Percentiles rank a stretch among this genome's conserved stretches.
Conservation (phyloP, 2,329 filamentous ascomycete species). For the Dothideomycetidae sp. region DNA sequence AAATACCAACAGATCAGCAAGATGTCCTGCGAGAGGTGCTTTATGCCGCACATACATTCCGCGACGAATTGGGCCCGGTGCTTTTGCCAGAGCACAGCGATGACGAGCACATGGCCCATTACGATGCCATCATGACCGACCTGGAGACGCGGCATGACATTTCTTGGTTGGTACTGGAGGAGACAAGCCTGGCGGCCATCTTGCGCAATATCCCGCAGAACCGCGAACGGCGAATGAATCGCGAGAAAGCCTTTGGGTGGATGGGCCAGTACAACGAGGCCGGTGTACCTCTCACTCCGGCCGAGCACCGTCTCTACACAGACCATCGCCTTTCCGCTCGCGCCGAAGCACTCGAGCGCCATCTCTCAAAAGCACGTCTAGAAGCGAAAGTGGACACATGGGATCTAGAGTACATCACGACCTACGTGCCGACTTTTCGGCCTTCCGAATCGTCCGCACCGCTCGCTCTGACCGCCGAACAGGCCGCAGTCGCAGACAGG, state of each 20-base stretch:
- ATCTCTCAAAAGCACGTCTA: background rate
- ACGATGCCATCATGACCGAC: conserved; percentile 2
- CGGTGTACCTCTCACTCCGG: conserved; percentile 3
- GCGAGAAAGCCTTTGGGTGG: conserved; percentile 1
- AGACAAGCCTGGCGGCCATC: background rate
- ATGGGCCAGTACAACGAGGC: conserved; percentile 4
- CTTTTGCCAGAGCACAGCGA: conserved; percentile 1
- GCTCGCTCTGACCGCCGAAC: background rate
- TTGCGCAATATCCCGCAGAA: background rate
- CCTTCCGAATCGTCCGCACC: background rate
- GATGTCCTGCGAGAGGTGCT: conserved; percentile 3
- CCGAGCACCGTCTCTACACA: background rate
- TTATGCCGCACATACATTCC: conserved; percentile 1
- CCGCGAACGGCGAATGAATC: background rate
- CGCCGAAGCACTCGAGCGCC: background rate
- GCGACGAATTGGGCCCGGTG: conserved; percentile 2
- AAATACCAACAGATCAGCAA: conserved; percentile 3
- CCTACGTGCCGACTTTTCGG: background rate
- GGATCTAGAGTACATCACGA: background rate
- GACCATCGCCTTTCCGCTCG: background rate
- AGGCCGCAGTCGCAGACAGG: background rate
- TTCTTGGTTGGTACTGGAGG: conserved; percentile 1
- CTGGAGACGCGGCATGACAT: conserved; percentile 4
- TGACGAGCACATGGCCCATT: conserved; percentile 1
- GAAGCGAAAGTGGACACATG: conserved; percentile 1